These are phyloP conservation scores for Handroanthus guayacan DNA, from an alignment of 257 asterid species.

Conservation along the genomic window DNA sequence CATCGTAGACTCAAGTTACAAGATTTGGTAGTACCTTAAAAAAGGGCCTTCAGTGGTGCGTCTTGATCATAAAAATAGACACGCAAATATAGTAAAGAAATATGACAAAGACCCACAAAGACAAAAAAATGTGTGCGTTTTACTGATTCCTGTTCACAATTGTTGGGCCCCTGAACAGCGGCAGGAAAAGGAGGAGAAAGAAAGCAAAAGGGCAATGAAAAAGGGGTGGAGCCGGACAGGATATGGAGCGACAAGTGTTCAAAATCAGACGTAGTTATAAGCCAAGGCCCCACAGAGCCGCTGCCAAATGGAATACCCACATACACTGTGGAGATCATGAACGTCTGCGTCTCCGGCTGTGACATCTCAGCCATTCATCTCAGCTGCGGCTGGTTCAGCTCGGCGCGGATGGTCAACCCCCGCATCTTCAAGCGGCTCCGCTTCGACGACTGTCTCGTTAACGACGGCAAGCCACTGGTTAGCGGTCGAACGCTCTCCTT, in stretches of 20 bases:
- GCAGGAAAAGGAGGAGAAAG: slow-evolving; percentile 1
- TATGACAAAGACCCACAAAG: slow-evolving; percentile 8
- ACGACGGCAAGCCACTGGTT: slow-evolving; percentile 72
- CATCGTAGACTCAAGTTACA: slow-evolving; percentile 11
- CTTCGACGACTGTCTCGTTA: slow-evolving; percentile 77
- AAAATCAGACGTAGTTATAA: slow-evolving; percentile 69
- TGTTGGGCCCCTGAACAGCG: slow-evolving; percentile 26
- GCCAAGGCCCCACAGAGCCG: slow-evolving; percentile 79
- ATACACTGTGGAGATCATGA: slow-evolving; percentile 84
- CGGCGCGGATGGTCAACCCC: slow-evolving; percentile 85
- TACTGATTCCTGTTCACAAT: neutral
- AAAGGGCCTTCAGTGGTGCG: neutral
- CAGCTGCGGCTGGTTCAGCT: slow-evolving; percentile 93
- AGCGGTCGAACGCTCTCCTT: slow-evolving; percentile 73
- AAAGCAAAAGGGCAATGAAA: slow-evolving; percentile 14
- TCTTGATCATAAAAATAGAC: neutral
- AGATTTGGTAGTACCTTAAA: slow-evolving; percentile 11
- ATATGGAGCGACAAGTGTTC: slow-evolving; percentile 87
- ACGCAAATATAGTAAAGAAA: slow-evolving; percentile 9
- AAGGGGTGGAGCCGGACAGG: slow-evolving; percentile 64
- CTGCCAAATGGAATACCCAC: slow-evolving; percentile 89
- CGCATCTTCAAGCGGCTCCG: slow-evolving; percentile 70
- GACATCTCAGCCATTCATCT: slow-evolving; percentile 70
- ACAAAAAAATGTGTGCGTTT: neutral
- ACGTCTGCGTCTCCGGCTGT: slow-evolving; percentile 71